Base-by-base conservation (phyloP, 345 rosid species). In the Melastoma malabathricum region DNA sequence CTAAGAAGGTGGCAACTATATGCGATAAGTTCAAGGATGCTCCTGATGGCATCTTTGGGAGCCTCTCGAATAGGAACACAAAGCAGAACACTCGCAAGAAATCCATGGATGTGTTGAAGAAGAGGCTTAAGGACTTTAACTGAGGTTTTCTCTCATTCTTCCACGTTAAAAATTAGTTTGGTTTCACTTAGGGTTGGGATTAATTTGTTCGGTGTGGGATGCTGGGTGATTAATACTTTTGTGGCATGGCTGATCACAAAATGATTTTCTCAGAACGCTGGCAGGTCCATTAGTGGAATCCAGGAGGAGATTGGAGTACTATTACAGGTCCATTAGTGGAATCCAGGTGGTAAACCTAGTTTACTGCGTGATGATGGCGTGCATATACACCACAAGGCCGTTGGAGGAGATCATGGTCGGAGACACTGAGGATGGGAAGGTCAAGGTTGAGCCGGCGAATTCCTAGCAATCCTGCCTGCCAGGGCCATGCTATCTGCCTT, bases 21-120 rank as follows among this genome's bases (percentile, higher is more conserved):
- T 81, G 92, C 18, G 96, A 87, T 50, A 92, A 92, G 70, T 87
- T 78, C 60, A 92, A 77, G 76, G 98, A 92, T 60, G 64, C 95
- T 31, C 49, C 87, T 6, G 98, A 87, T 6, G 82, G 95, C 52
- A 82, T 92, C 63, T 92, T 92, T 27, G 95, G 96, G 18, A 87
- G 93, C 55, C 77, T 89, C 12, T 62, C 94, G 7, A 75, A 44
- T 61, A 83, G 90, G 58, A 81, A 75, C 52, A 48, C 82, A 1
- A 83, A 83, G 75, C 82, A 72, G 59, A 84, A 67, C 57, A 68
- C 84, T 15, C 66, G 83, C 46, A 90, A 86, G 87, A 90, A 82
- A 64, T 90, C 98, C 3, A 74, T 92, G 89, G 98, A 92, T 22
- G 58, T 70, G 73, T 80, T 92, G 58, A 92, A 84, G 75, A 92